Base-by-base conservation (phyloP, 805 yeast species). In the Candida taoyuanica region DNA sequence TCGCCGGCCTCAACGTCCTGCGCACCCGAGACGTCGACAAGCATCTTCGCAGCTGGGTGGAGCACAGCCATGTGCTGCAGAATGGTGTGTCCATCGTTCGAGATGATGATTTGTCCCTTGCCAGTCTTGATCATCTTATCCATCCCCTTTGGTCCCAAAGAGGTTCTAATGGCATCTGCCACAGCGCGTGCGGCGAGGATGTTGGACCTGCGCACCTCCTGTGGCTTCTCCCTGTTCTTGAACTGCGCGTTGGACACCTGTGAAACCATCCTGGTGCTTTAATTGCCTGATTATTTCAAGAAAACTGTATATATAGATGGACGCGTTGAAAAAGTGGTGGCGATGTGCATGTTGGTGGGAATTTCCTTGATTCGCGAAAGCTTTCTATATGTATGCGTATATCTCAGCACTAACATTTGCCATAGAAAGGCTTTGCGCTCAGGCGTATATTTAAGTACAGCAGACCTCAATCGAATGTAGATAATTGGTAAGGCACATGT, bases 1-100 rank as follows among this genome's bases (percentile, higher is more conserved):
- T 93, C 99, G 39, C 99, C 99, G n/a, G 98, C 98, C 63, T 89
- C 99, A 27, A 89, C 84, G 55, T 93, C 99, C 65, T 93, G 99
- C 1, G 98, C 98, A 29, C 89, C 96, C 43, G 95, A 83, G 19
- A 93, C 85, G 59, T 93, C 98, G 31, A 93, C 98, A n/a, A 78
- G 69, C 98, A 93, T 93, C 57, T 88, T 83, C 1, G 98, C 98
- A 2, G 96, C 99, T 3, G 99, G 99, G 60, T 93, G 98, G 59
- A 93, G 73, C 35, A 93, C 95, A 2, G 98, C 98, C 98, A 93
- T 93, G 62, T 93, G 97, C 55, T 85, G 81, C 52, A 91, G 70
- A 51, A 93, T 93, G 3, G 99, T 93, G 63, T 94, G 98, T 24
- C 99, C 99, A 65, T 93, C 99, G 62, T 93, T 93, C 47, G 98